These are phyloP conservation scores for Lactarius hatsudake DNA, from an alignment of 768 basidiomycete species.

Conservation along the genomic window DNA sequence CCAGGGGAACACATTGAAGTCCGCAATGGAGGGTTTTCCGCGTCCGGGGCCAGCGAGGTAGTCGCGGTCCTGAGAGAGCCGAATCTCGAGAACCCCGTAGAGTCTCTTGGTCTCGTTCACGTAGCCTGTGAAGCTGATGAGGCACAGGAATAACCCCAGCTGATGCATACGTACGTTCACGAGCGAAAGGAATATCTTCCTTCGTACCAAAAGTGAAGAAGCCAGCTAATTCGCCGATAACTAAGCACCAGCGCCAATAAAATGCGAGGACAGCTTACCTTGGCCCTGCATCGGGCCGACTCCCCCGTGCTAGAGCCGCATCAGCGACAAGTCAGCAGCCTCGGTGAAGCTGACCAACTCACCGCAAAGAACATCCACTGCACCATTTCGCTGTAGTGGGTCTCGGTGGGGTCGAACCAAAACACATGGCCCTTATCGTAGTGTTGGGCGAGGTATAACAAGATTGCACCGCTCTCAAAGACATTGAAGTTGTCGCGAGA, in stretches of 20 bases:
- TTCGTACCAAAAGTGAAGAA: conserved; percentile 68
- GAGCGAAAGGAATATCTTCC: conserved; percentile 66
- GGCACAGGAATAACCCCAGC: not conserved
- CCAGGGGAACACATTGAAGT: conserved; percentile 69
- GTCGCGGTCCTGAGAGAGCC: conserved; percentile 62
- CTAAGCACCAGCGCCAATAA: not conserved
- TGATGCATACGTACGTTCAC: conserved; percentile 47
- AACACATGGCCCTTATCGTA: conserved; percentile 78
- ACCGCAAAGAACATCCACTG: conserved; percentile 90
- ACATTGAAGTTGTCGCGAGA: conserved; percentile 59
- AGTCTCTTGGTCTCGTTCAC: conserved; percentile 78
- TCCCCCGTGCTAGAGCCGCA: conserved; percentile 59
- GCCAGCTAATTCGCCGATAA: conserved; percentile 45
- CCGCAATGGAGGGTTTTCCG: conserved; percentile 69
- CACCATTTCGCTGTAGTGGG: conserved; percentile 58
- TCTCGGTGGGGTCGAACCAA: conserved; percentile 54
- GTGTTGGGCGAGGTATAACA: conserved; percentile 77
- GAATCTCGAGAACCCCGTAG: conserved; percentile 78
- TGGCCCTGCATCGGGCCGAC: conserved; percentile 90
- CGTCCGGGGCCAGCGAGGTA: conserved; percentile 75
- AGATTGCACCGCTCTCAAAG: conserved; percentile 79
- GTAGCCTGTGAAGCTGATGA: conserved; percentile 52
- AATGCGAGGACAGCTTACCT: conserved; percentile 28
- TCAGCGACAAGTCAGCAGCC: not conserved
- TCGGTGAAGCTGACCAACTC: conserved; percentile 25